Base-by-base conservation (phyloP, 148 eudicot species). In the Rhododendron kiyosumense region DNA sequence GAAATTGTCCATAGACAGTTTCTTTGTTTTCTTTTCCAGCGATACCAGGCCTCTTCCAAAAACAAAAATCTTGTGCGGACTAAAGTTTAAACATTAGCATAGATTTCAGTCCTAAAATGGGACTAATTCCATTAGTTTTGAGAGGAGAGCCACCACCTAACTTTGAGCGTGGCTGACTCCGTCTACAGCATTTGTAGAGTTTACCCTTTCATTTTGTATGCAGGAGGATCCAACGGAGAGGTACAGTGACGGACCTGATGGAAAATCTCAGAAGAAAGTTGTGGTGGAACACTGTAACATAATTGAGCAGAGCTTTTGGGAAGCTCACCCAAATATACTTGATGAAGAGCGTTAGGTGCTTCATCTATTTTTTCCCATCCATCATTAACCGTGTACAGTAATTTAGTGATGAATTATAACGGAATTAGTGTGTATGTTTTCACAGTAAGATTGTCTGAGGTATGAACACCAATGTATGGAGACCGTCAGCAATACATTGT, bases 281-380 rank as follows among this genome's bases (percentile, higher is more conserved):
- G 91, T 92, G 20, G 89, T 95, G 63, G 85, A 89, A 22, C 90
- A 95, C 81, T 89, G 91, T 65, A 90, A 95, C 78, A 94, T 95
- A 83, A 95, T 95, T 69, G 94, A 95, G 34, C 83, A 82, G 46
- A 82, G 78, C 81, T 95, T 95, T 79, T 95, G 98, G 98, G 83
- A 84, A 83, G 89, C 87, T 49, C 94, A 92, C 86, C 88, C 92
- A 30, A 85, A 88, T 85, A 92, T 95, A 83, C 91, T 94, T n/a
- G 82, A 85, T 75, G 91, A 83, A 83, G 54, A 49, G 38, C 18
- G 9, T 10, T 36, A 48, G 81, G 2, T 28, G 36, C 65, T 26
- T 67, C 73, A 26, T 6, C 7, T 48, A 22, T 36, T 51, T 84
- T 15, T 76, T 41, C 85, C 12, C 34, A n/a, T 46, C 59, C 14